A percentile compares a stretch with the other conserved stretches of the same genome.
Conservation (phyloP, 2,329 filamentous ascomycete genomes). For the Colletotrichum lentis region DNA sequence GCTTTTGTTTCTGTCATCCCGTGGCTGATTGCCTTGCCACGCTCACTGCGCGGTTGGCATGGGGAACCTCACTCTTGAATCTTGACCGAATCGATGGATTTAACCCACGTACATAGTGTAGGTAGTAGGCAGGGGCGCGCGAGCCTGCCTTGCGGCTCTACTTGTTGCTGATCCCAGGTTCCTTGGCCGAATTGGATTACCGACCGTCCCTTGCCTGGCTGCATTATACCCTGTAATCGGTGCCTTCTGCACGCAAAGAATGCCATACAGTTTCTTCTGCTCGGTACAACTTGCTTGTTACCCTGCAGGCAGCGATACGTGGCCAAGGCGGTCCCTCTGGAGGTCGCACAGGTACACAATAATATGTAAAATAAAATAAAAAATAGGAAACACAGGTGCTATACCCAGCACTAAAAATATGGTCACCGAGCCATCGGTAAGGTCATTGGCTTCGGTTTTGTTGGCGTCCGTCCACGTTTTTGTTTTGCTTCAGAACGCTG, state of each 20-base stretch:
- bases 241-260: background rate
- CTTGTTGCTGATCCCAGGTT: background rate
- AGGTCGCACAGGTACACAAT: no score
- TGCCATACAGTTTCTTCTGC: background rate
- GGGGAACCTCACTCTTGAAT: background rate
- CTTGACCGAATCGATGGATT: conserved; percentile 5
- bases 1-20: conserved; percentile 8
- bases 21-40: conserved; percentile 18
- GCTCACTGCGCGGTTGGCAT: conserved; percentile 3
- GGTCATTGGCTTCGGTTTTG: background rate
- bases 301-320: background rate
- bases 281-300: background rate
- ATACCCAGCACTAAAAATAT: no score
- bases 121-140: background rate
- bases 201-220: conserved; percentile 3
- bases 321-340: no score
- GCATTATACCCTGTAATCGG: background rate
- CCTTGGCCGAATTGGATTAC: conserved; percentile 3
- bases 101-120: background rate
- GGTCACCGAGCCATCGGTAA: background rate
- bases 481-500: background rate
- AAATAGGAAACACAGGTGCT: no score
- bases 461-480: conserved; percentile 4
- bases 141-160: conserved; percentile 7
- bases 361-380: no score